Evolutionary conservation across 2,329 filamentous ascomycete species (phyloP).

Genomic region (Drechmeria coniospora): DNA sequence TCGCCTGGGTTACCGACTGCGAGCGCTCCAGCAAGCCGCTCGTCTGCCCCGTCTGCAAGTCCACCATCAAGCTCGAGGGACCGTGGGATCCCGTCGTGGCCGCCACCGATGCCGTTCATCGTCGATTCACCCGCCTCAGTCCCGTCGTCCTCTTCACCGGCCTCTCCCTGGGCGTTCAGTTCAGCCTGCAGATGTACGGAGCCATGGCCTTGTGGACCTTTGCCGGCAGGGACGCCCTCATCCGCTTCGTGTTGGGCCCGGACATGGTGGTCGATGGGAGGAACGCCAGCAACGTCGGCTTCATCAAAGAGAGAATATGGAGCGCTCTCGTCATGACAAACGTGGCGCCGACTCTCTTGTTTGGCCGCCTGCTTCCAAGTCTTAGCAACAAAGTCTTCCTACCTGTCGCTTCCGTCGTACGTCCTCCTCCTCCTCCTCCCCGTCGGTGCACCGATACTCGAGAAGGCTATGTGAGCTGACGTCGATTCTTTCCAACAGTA

Average conservation of each 20-base stretch:
- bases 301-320: conserved; percentile 14
- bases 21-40: conserved; percentile 54
- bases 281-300: conserved; percentile 7
- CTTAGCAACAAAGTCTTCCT: conserved; percentile 26
- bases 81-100: conserved; percentile 60
- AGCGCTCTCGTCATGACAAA: conserved; percentile 24
- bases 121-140: conserved; percentile 34
- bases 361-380: conserved; percentile 27
- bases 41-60: conserved; percentile 80
- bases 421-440: conserved; percentile 4
- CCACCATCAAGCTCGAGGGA: conserved; percentile 59
- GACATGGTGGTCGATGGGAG: conserved; percentile 14
- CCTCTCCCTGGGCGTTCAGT: conserved; percentile 30
- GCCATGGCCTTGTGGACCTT: conserved; percentile 33
- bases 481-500: conserved; percentile 20
- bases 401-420: conserved; percentile 25
- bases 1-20: conserved; percentile 87
- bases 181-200: conserved; percentile 39
- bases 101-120: conserved; percentile 42
- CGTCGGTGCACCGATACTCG: not conserved
- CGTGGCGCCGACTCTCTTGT: conserved; percentile 29
- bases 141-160: conserved; percentile 52
- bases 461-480: too few relatives aligned
- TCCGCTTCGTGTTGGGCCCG: conserved; percentile 24
- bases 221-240: conserved; percentile 29